Conservation (phyloP, 495 filamentous ascomycete genomes). For the Xylaria curta region DNA sequence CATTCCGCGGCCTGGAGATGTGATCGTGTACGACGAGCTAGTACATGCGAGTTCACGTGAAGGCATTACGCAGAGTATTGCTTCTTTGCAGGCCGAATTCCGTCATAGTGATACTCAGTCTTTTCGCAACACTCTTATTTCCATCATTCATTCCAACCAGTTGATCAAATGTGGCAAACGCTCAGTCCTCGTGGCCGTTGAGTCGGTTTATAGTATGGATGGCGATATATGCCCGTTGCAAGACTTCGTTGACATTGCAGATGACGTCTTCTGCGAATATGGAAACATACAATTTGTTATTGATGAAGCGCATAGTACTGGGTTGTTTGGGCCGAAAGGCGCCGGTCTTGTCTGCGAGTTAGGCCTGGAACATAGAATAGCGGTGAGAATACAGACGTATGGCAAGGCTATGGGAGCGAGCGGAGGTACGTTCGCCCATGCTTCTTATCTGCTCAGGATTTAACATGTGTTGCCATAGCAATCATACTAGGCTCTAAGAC, state of each 20-base stretch:
- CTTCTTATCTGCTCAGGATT: background rate
- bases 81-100: conserved; percentile 53
- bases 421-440: conserved; percentile 54
- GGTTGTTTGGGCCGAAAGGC: conserved; percentile 62
- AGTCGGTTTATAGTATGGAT: conserved; percentile 74
- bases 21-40: conserved; percentile 68
- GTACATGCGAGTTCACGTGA: conserved; percentile 71
- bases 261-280: conserved; percentile 35
- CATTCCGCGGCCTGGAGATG: conserved; percentile 65
- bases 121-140: conserved; percentile 50
- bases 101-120: conserved; percentile 59
- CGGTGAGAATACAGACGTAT: conserved; percentile 60
- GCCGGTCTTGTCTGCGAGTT: conserved; percentile 63
- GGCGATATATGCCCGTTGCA: conserved; percentile 66
- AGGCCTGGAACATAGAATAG: conserved; percentile 63
- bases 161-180: conserved; percentile 43
- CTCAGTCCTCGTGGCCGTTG: conserved; percentile 59
- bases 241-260: conserved; percentile 56
- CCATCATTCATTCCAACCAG: conserved; percentile 40
- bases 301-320: conserved; percentile 71
- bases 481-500: conserved; percentile 24
- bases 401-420: conserved; percentile 66
- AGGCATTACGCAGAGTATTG: conserved; percentile 63
- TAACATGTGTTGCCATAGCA: background rate
- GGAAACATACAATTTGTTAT: conserved; percentile 65